These are phyloP conservation scores for Clavariopsis aquatica DNA, from an alignment of 495 filamentous ascomycete species.

Conservation along the genomic window DNA sequence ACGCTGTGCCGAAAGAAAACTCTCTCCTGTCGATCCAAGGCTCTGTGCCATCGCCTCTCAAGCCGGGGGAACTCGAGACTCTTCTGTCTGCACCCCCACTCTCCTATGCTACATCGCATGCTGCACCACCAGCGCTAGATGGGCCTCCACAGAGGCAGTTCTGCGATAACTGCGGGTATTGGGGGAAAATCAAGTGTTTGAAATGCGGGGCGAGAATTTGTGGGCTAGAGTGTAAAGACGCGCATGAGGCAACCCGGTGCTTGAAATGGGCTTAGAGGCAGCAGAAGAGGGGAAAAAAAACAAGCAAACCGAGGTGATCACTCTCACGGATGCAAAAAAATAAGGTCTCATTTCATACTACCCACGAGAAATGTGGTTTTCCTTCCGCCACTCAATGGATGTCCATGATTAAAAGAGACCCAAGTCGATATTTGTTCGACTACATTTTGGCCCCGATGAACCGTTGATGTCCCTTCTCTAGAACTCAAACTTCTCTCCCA, in stretches of 20 bases:
- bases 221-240: constrained; percentile 75
- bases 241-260: constrained; percentile 79
- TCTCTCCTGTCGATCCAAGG: constrained; percentile 20
- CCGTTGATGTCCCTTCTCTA: constrained; percentile 1
- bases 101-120: constrained; percentile 76
- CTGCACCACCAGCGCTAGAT: constrained; percentile 52
- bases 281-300: not conserved
- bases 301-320: too few species aligned
- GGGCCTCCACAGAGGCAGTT: constrained; percentile 64
- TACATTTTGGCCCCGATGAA: too few species aligned
- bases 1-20: not conserved
- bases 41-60: constrained; percentile 22
- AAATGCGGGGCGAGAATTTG: constrained; percentile 81
- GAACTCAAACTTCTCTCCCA: constrained; percentile 25
- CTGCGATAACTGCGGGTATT: constrained; percentile 90
- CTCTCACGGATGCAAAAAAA: too few species aligned
- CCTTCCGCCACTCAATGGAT: too few species aligned
- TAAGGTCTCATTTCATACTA: too few species aligned
- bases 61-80: constrained; percentile 57
- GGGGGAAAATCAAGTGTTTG: constrained; percentile 82
- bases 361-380: too few species aligned
- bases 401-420: too few species aligned
- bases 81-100: constrained; percentile 72
- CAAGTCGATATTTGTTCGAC: too few species aligned
- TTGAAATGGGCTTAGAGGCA: constrained; percentile 41